phyloP scores from a whole-genome alignment of 345 rosid genomes.

The Eucalyptus camaldulensis region DNA sequence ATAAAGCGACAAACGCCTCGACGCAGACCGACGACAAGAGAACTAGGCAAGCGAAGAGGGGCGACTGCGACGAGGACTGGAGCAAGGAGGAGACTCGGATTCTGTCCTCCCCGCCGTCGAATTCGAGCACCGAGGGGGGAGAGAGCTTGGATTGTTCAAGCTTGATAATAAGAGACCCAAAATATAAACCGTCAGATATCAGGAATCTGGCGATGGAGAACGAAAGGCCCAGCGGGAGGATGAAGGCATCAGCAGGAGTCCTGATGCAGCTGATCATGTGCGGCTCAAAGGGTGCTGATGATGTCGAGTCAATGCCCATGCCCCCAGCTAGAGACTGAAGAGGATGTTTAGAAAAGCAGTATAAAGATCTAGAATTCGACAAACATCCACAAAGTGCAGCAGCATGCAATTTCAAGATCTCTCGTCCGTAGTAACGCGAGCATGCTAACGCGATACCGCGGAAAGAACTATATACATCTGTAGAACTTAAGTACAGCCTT shows the following conservation, averaged over 20 bases:
- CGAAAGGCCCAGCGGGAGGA: constrained; percentile 27
- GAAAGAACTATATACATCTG: neutral
- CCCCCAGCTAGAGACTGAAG: constrained; percentile 1
- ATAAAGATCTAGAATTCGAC: neutral
- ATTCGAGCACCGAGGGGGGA: constrained; percentile 19
- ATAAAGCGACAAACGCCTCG: constrained; percentile 15
- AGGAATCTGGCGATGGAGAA: constrained; percentile 17
- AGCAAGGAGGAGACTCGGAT: neutral
- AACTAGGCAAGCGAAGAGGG: neutral
- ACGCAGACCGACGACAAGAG: constrained; percentile 35
- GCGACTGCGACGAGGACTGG: neutral
- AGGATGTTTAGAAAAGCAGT: neutral
- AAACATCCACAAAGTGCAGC: neutral
- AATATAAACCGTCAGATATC: constrained; percentile 1
- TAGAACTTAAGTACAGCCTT: neutral
- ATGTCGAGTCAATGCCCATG: neutral
- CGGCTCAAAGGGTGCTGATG: constrained; percentile 11
- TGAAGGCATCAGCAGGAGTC: constrained; percentile 28
- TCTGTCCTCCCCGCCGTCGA: constrained; percentile 14
- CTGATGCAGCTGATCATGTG: constrained; percentile 48
- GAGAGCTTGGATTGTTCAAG: neutral
- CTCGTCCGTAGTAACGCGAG: neutral
- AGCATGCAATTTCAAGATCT: neutral
- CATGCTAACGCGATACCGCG: neutral
- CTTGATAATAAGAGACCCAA: neutral